These are phyloP conservation scores for Globisporangium emineosum DNA, from an alignment of 352 stramenopile genomes.

Conservation along the genomic window DNA sequence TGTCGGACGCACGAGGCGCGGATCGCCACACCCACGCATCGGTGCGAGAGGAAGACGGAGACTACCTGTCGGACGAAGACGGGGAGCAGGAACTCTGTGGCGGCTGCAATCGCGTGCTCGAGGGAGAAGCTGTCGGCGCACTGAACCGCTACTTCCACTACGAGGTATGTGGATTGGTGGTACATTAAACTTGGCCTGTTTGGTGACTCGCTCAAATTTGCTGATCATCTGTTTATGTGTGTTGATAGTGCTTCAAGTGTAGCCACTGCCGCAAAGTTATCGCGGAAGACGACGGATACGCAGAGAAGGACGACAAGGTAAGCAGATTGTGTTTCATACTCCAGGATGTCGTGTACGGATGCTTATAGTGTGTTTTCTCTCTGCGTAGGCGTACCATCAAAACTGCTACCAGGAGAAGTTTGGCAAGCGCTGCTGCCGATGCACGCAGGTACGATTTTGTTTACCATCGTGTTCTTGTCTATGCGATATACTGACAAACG, in stretches of 20 bases:
- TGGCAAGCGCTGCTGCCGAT: conserved; percentile 79
- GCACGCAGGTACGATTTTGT: conserved; percentile 42
- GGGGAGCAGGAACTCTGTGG: conserved; percentile 73
- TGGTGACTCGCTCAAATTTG: background rate
- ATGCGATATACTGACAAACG: background rate
- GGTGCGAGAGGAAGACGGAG: conserved; percentile 35
- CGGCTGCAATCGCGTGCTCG: conserved; percentile 61
- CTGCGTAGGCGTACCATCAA: conserved; percentile 67
- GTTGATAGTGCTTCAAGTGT: conserved; percentile 74
- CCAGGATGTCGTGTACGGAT: background rate
- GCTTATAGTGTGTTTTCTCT: background rate
- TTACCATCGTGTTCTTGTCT: background rate
- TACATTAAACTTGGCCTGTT: background rate
- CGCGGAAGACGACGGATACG: conserved; percentile 75
- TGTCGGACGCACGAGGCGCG: conserved; percentile 15
- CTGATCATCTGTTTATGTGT: background rate
- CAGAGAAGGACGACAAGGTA: conserved; percentile 78
- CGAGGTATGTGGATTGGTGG: conserved; percentile 32
- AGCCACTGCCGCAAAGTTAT: conserved; percentile 70
- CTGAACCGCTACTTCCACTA: conserved; percentile 83
- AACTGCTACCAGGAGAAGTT: conserved; percentile 74
- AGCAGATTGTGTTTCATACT: background rate
- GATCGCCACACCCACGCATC: conserved; percentile 11
- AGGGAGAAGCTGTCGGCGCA: conserved; percentile 77
- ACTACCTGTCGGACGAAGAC: conserved; percentile 55